Conservation (phyloP, 805 yeast species). For the Priceomyces carsonii region DNA sequence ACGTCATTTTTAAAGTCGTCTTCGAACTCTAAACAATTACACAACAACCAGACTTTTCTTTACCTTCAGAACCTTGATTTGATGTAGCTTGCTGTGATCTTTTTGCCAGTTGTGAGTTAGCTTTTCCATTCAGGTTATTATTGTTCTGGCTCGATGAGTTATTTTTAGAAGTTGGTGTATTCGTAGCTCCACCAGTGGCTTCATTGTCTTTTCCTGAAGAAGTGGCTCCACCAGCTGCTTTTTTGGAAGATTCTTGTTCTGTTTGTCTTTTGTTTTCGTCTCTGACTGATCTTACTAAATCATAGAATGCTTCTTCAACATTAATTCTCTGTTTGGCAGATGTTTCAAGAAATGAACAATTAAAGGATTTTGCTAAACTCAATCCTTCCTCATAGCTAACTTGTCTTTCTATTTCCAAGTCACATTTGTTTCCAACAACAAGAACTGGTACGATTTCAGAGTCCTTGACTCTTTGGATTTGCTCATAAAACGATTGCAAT, state of each 20-base stretch:
- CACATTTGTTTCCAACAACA: slow-evolving; percentile 79
- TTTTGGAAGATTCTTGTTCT: slow-evolving; percentile 7
- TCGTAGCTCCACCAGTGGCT: slow-evolving; percentile 3
- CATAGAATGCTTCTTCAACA: slow-evolving; percentile 82
- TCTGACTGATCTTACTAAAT: slow-evolving; percentile 60
- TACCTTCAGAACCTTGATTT: slow-evolving; percentile 16
- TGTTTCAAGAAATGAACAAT: slow-evolving; percentile 83
- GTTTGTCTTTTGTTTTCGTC: slow-evolving; percentile 11
- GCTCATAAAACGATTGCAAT: slow-evolving; percentile 74
- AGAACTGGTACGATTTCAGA: slow-evolving; percentile 71
- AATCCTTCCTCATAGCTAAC: slow-evolving; percentile 67
- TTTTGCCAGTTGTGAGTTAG: slow-evolving; percentile 10
- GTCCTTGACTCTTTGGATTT: slow-evolving; percentile 76
- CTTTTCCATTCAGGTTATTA: slow-evolving; percentile 1
- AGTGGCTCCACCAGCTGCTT: slow-evolving; percentile 4
- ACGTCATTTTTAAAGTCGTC: too few relatives aligned
- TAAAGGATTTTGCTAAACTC: slow-evolving; percentile 61
- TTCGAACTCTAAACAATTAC: slow-evolving; percentile 28
- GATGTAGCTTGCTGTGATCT: slow-evolving; percentile 11
- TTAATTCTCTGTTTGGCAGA: slow-evolving; percentile 89
- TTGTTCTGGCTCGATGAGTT: slow-evolving; percentile 10
- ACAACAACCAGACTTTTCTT: slow-evolving; percentile 39
- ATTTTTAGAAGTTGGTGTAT: slow-evolving; percentile 3
- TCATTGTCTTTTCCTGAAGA: neutral
- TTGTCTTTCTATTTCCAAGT: slow-evolving; percentile 73